Percentiles rank a stretch among this genome's conserved stretches.
Conservation (phyloP, 2,329 filamentous ascomycete genomes). For the Ophiostoma ulmi region DNA sequence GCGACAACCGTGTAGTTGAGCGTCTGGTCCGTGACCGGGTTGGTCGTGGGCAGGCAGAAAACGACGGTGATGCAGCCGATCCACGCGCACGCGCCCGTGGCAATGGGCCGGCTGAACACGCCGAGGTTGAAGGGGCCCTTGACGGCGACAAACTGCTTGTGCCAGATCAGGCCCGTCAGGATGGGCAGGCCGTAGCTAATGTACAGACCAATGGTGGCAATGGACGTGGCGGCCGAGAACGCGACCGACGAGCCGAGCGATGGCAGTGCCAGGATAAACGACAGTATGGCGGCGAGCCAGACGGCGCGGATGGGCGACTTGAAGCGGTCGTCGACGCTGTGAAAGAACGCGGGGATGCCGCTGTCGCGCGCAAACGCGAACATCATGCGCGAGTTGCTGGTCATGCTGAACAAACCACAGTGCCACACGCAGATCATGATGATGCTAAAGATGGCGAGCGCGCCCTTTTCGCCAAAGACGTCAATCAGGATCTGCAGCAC, state of each 20-base stretch:
- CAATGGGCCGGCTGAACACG: slow-evolving; percentile 43
- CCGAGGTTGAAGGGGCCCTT: slow-evolving; percentile 54
- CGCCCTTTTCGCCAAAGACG: slow-evolving; percentile 51
- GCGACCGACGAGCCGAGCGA: slow-evolving; percentile 52
- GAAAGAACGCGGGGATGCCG: slow-evolving; percentile 52
- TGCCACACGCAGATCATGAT: slow-evolving; percentile 58
- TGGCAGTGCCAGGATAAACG: slow-evolving; percentile 52
- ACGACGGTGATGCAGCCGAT: slow-evolving; percentile 52
- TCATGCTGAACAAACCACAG: slow-evolving; percentile 55
- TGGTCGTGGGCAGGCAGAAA: slow-evolving; percentile 53
- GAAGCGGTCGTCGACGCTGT: slow-evolving; percentile 48
- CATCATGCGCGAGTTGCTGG: slow-evolving; percentile 55
- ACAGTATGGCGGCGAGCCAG: slow-evolving; percentile 50
- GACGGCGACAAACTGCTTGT: slow-evolving; percentile 42
- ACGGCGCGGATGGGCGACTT: slow-evolving; percentile 48
- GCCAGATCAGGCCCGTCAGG: slow-evolving; percentile 49
- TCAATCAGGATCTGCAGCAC: slow-evolving; percentile 56
- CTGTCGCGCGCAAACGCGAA: slow-evolving; percentile 53
- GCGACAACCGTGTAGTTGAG: slow-evolving; percentile 57
- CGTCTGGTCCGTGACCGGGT: slow-evolving; percentile 52
- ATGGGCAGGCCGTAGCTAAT: slow-evolving; percentile 55
- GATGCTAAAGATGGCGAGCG: slow-evolving; percentile 50
- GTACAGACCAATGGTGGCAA: slow-evolving; percentile 55
- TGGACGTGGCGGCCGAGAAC: slow-evolving; percentile 54
- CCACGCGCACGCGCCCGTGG: slow-evolving; percentile 46